Percentiles rank a stretch among this genome's conserved stretches.
Conservation (phyloP, 371 early-diverging fungal species). For the Mortierella sp. region DNA sequence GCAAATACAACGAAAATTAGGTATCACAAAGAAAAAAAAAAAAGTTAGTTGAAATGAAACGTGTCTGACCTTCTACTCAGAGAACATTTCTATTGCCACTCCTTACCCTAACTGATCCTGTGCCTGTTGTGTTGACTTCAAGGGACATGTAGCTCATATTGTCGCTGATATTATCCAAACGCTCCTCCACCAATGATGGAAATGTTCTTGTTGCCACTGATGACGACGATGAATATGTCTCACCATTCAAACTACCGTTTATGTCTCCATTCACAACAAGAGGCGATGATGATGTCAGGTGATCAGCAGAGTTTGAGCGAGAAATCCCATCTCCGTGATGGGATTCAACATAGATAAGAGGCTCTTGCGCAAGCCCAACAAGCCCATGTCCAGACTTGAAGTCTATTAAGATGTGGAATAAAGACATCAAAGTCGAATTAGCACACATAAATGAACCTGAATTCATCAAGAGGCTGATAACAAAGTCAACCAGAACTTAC, state of each 20-base stretch:
- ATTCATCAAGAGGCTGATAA: background rate
- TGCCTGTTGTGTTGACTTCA: conserved; percentile 83
- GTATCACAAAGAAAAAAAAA: background rate
- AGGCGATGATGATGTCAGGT: conserved; percentile 49
- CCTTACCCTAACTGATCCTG: conserved; percentile 70
- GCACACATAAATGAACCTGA: no score
- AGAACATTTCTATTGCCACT: background rate
- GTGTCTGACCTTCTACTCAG: background rate
- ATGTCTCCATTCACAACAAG: conserved; percentile 39
- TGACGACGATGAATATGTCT: conserved; percentile 3
- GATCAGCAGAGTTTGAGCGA: conserved; percentile 9
- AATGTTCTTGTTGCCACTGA: conserved; percentile 15
- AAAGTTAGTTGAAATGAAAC: background rate
- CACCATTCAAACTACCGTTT: conserved; percentile 25
- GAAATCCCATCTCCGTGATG: conserved; percentile 1
- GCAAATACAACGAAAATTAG: background rate
- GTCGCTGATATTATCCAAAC: conserved; percentile 58
- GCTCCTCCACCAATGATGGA: conserved; percentile 38
- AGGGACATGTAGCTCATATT: conserved; percentile 70
- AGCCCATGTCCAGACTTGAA: conserved; percentile 42
- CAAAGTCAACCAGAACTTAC: conserved; percentile 31
- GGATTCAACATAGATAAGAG: conserved; percentile 9
- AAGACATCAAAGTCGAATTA: background rate
- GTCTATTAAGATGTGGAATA: conserved; percentile 10
- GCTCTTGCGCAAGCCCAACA: conserved; percentile 12